Evolutionary conservation across 148 eudicot genomes (phyloP), one percentile per base, ranked within the genome.

Genomic region (Camellia sinensis): DNA sequence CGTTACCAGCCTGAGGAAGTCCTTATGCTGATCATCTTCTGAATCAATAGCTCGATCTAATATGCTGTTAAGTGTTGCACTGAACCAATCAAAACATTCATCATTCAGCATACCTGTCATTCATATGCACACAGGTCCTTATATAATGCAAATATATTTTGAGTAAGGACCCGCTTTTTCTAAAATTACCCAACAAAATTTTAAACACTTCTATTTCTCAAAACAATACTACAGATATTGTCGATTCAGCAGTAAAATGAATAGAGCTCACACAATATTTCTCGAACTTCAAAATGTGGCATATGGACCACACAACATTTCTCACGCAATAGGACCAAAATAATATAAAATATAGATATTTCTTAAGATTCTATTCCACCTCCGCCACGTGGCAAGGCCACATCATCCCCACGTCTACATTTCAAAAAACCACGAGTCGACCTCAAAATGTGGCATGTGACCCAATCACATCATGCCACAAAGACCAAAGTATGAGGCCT

Each of bases 21-120:
- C 99, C 77, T 93, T 89, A 80, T 95, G 97, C 80, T 95, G 99
- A 79, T 93, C 90, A 74, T 95, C 97, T 86, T 95, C 99, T 19
- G 97, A 88, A 80, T 93, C 95, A 81, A 95, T 91, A 73, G 99
- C 99, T 85, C 93, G 83, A 82, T 95, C 99, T 80, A 95, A 81
- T 79, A 95, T 92, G 85, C 97, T 95, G 81, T 95, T 93, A 3
- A 94, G 87, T n/a, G 97, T 93, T 74, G 95, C 95, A 86, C 98
- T 95, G 86, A 46, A 71, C 45, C 29, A 45, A 80, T 71, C 9
- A 57, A 70, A 61, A 80, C 53, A 54, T 50, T 53, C 15, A 5
- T 10, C 21, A 56, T n/a, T 79, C 63, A 81, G 10, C 13, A 52
- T 37, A 54, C 40, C 2, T 17, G 46, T 13, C 19, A 43, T 63